Conservation (phyloP, 352 stramenopile species). For the Globisporangium heterothallicum region DNA sequence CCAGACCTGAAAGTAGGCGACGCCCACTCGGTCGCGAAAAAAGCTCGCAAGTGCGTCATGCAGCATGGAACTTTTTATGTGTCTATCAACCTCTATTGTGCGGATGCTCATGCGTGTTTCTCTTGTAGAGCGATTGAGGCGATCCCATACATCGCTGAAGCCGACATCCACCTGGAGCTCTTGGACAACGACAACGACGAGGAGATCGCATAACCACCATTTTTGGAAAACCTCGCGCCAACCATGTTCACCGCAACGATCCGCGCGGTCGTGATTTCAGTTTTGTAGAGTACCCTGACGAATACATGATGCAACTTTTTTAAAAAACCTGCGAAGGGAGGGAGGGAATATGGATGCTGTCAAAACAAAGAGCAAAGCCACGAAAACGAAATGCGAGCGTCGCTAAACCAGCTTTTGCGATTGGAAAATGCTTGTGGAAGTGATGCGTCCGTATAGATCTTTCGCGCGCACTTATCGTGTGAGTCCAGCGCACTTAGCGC, state of each 20-base stretch:
- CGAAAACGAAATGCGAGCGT: too few species aligned
- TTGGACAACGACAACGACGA: conserved; percentile 49
- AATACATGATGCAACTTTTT: too few species aligned
- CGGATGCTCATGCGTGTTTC: neutral
- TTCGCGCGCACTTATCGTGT: neutral
- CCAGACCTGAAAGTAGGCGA: conserved; percentile 73
- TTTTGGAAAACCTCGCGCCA: too few species aligned
- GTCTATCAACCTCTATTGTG: too few species aligned
- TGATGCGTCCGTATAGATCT: neutral
- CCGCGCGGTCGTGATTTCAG: too few species aligned
- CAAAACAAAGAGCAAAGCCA: too few species aligned
- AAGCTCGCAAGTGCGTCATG: conserved; percentile 48
- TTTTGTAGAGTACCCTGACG: too few species aligned
- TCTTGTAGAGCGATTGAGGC: conserved; percentile 63
- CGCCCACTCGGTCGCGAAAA: conserved; percentile 65
- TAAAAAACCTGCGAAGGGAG: too few species aligned
- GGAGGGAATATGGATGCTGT: too few species aligned
- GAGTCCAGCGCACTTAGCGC: neutral
- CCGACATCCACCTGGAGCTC: conserved; percentile 82
- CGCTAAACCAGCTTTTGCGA: neutral
- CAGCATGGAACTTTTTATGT: too few species aligned
- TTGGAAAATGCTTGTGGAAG: neutral
- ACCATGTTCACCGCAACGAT: too few species aligned
- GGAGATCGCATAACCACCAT: neutral
- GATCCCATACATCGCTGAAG: conserved; percentile 72